Percentiles rank a stretch among this genome's conserved stretches.
Conservation (phyloP, 2,329 filamentous ascomycete species). For the Ramularia endophylla region DNA sequence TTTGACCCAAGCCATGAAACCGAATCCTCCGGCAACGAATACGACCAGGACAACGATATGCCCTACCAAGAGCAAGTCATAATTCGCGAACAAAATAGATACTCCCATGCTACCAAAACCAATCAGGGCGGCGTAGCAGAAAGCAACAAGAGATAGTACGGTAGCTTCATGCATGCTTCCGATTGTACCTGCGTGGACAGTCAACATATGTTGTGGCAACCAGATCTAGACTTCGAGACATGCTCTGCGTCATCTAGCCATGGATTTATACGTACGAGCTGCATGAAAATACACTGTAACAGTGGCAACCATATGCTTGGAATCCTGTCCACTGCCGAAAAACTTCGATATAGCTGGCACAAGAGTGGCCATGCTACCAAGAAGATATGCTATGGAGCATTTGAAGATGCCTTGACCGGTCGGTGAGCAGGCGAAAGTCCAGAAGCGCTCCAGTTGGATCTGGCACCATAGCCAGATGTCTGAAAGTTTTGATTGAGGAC, state of each 20-base stretch:
- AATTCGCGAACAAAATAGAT: constrained; percentile 67
- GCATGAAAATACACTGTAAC: constrained; percentile 95
- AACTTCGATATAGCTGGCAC: constrained; percentile 65
- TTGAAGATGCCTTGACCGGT: constrained; percentile 78
- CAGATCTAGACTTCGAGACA: too few species aligned
- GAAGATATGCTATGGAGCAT: constrained; percentile 81
- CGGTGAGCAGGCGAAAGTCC: constrained; percentile 46
- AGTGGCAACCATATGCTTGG: constrained; percentile 90
- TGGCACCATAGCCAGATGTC: constrained; percentile 7
- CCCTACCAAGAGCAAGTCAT: constrained; percentile 63
- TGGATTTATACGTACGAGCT: constrained; percentile 54
- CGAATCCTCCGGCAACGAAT: constrained; percentile 80
- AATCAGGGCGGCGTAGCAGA: constrained; percentile 70
- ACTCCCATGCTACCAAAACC: constrained; percentile 84
- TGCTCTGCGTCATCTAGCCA: too few species aligned
- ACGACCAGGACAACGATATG: constrained; percentile 74
- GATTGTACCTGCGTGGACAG: constrained; percentile 43
- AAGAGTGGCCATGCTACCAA: constrained; percentile 83
- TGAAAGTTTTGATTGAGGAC: too few species aligned
- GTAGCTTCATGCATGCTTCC: constrained; percentile 88
- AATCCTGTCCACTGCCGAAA: constrained; percentile 70
- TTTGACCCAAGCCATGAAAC: constrained; percentile 59
- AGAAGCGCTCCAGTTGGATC: constrained; percentile 7
- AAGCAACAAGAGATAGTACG: constrained; percentile 68
- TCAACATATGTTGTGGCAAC: too few species aligned